phyloP scores from a whole-genome alignment of 148 eudicot species.

The Amaranthus palmeri region DNA sequence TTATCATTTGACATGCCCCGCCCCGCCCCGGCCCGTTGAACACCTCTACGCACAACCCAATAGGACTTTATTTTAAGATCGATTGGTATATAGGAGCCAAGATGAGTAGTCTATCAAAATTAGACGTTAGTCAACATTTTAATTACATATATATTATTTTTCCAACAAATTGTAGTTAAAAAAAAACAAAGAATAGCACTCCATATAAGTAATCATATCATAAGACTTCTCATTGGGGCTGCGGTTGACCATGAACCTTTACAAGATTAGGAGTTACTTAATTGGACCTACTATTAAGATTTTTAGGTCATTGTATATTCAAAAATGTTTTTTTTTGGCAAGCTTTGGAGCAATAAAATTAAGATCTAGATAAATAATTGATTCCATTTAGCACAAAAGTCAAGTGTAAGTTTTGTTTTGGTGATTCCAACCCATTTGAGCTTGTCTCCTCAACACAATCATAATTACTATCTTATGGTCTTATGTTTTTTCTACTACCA shows the following conservation, averaged over 20 bases:
- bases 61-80: too few relatives aligned
- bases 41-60: too few relatives aligned
- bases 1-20: too few relatives aligned
- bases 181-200: not conserved
- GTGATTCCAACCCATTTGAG: constrained; percentile 4
- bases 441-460: constrained; percentile 4
- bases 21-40: too few relatives aligned
- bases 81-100: too few relatives aligned
- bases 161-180: not conserved
- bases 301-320: not conserved
- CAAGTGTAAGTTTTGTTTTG: not conserved
- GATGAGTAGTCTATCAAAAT: too few relatives aligned
- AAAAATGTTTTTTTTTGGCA: not conserved
- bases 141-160: too few relatives aligned
- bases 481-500: not conserved
- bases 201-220: not conserved
- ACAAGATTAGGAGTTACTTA: constrained; percentile 4
- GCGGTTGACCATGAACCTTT: constrained; percentile 12
- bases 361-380: constrained; percentile 2
- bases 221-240: not conserved
- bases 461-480: constrained; percentile 1
- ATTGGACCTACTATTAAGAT: constrained; percentile 8
- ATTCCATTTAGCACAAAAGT: not conserved
- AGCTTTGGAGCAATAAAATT: not conserved
- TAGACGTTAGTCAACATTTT: too few relatives aligned